Evolutionary conservation across 306 rosid genomes (phyloP), one percentile per base, ranked within the genome.

Genomic region (Casuarina equisetifolia): DNA sequence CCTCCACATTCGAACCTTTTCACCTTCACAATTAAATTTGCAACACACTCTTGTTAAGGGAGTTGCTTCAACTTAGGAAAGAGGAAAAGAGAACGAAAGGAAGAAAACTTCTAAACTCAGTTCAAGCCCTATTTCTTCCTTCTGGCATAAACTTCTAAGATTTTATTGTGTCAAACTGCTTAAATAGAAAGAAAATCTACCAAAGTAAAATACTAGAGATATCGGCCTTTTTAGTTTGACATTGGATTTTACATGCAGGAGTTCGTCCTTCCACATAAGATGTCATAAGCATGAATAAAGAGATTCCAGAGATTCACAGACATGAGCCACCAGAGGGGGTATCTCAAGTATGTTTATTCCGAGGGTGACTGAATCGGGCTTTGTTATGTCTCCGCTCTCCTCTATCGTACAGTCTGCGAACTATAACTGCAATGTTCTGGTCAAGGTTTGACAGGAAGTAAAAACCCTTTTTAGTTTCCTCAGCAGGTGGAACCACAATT

Each of bases 1-100:
- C 96, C 98, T 35, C 98, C 97, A 40, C 98, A 93, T 80, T 83
- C 89, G 81, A 93, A 89, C 77, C 79, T 91, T 9, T 94, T 91
- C 79, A 93, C 90, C 96, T 90, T 77, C 0, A 49, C 74, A 10
- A 62, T 62, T 62, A 13, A 62, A 36, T 62, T 62, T 35, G 42
- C 16, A 62, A 36, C 12, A 38, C 44, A 25, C 43, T 62, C 40
- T 36, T 62, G 36, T 2, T 35, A 62, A 12, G 16, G 42, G 19
- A 11, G 35, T 35, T 62, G 42, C 12, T 62, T 35, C 44, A 5
- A 62, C n/a, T 35, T 62, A 35, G 35, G 9, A 62, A 35, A 36
- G 45, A 6, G 69, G 69, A 62, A 35, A 62, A 62, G 9, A 62
- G 43, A 61, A 4, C 32, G 68, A 61, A 11, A 32, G 44, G 15